Percentiles rank a stretch among this genome's conserved stretches.
Evolutionary conservation across 768 basidiomycete genomes (phyloP).

Genomic region (Pleurotus tuoliensis): DNA sequence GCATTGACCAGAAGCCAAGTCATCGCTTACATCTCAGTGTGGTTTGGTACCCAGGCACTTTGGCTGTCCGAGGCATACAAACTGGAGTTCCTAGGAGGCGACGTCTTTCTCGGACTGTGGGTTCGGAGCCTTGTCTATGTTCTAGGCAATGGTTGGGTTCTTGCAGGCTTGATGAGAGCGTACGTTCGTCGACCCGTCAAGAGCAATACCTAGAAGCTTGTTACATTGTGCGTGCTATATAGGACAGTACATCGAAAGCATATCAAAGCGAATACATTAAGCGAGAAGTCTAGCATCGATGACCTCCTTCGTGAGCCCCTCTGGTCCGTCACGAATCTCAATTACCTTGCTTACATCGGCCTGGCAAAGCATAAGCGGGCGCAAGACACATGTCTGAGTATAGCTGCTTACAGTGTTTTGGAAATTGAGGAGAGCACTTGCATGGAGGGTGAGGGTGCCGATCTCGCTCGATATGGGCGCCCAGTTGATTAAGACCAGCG

Average conservation of each 20-base stretch:
- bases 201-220: not conserved
- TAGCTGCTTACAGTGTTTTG: constrained; percentile 60
- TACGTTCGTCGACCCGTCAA: constrained; percentile 23
- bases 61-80: constrained; percentile 92
- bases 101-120: constrained; percentile 80
- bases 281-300: constrained; percentile 59
- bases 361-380: constrained; percentile 29
- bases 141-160: constrained; percentile 74
- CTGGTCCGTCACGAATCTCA: constrained; percentile 78
- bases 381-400: not conserved
- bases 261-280: constrained; percentile 5
- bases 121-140: constrained; percentile 71
- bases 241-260: not conserved
- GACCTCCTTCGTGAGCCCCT: constrained; percentile 68
- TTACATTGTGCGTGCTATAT: not conserved
- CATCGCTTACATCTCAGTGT: constrained; percentile 44
- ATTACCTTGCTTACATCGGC: constrained; percentile 77
- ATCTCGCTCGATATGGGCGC: constrained; percentile 75
- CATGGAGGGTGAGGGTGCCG: constrained; percentile 74
- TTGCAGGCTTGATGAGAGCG: constrained; percentile 56
- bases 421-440: constrained; percentile 77
- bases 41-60: constrained; percentile 76
- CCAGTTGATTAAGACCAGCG: constrained; percentile 88
- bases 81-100: constrained; percentile 81
- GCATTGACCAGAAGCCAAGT: constrained; percentile 42